A percentile compares a stretch with the other conserved stretches of the same genome.
These are phyloP conservation scores for Gossypium rotundifolium DNA, from an alignment of 345 rosid genomes.

Conservation along the genomic window DNA sequence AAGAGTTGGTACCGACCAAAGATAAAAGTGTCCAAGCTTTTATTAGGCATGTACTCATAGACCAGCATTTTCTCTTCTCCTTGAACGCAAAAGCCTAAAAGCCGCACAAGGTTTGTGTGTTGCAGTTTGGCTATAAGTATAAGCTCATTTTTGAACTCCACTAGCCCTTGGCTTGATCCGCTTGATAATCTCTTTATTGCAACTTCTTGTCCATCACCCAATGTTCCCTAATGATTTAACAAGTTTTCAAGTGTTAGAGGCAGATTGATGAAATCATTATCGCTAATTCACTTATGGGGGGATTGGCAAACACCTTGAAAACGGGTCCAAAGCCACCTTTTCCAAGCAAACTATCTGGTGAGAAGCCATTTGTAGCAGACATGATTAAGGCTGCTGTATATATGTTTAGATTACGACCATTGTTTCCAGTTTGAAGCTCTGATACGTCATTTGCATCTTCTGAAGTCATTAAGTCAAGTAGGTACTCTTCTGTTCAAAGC, in stretches of 20 bases:
- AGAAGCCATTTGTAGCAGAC: not conserved
- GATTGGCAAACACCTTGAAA: not conserved
- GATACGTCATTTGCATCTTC: not conserved
- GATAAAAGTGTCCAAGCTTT: constrained; percentile 3
- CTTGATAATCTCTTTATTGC: constrained; percentile 6
- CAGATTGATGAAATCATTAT: not conserved
- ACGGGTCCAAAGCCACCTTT: constrained; percentile 4
- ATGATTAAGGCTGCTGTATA: not conserved
- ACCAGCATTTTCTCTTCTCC: constrained; percentile 5
- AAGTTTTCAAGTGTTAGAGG: not conserved
- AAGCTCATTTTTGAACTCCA: constrained; percentile 6
- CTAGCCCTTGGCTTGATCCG: not conserved
- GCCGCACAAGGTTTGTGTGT: constrained; percentile 6
- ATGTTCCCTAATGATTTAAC: not conserved
- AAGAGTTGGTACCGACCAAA: not conserved
- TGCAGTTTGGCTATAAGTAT: constrained; percentile 1
- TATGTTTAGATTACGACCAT: constrained; percentile 4
- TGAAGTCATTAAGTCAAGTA: not conserved
- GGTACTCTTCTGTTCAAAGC: not conserved
- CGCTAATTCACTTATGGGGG: not conserved
- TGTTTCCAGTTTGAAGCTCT: not conserved
- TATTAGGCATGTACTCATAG: constrained; percentile 6
- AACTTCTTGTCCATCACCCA: constrained; percentile 1
- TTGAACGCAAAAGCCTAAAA: constrained; percentile 3
- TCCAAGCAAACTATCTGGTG: not conserved